These are phyloP conservation scores for Penicillium simplicissimum DNA, from an alignment of 495 filamentous ascomycete species.

Conservation along the genomic window DNA sequence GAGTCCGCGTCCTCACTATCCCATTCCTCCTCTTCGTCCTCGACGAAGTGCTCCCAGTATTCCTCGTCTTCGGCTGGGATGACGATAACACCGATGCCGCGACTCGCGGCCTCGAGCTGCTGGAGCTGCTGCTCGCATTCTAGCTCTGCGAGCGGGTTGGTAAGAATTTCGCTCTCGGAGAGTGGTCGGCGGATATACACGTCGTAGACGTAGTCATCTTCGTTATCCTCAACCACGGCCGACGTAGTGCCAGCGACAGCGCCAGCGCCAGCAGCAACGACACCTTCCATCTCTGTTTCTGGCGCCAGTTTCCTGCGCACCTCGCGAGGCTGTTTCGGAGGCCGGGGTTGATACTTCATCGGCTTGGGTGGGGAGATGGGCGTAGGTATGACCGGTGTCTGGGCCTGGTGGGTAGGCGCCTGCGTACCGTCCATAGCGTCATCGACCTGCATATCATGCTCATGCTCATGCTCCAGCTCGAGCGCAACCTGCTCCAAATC, in stretches of 20 bases:
- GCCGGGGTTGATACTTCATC: constrained; percentile 41
- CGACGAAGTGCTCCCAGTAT: constrained; percentile 57
- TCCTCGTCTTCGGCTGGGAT: constrained; percentile 59
- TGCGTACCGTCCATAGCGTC: not conserved
- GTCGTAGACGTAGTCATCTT: constrained; percentile 64
- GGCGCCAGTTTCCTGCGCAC: constrained; percentile 15
- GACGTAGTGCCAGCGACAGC: not conserved
- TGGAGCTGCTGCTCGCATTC: constrained; percentile 36
- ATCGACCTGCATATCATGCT: constrained; percentile 22
- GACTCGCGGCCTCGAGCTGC: constrained; percentile 32
- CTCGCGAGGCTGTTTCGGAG: constrained; percentile 34
- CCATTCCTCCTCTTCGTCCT: constrained; percentile 57
- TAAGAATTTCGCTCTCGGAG: constrained; percentile 30
- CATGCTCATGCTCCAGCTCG: constrained; percentile 33
- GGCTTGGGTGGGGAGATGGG: constrained; percentile 27
- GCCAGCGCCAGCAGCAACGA: not conserved
- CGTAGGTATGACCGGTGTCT: not conserved
- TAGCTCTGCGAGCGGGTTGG: constrained; percentile 35
- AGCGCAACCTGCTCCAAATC: constrained; percentile 52
- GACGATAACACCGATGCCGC: constrained; percentile 57
- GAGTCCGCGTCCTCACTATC: constrained; percentile 64
- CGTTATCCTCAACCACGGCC: constrained; percentile 38
- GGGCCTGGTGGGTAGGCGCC: not conserved
- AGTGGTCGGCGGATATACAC: constrained; percentile 56
- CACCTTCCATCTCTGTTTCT: constrained; percentile 13